Conservation (phyloP, 352 stramenopile genomes). For the Pythium phragmiticola region DNA sequence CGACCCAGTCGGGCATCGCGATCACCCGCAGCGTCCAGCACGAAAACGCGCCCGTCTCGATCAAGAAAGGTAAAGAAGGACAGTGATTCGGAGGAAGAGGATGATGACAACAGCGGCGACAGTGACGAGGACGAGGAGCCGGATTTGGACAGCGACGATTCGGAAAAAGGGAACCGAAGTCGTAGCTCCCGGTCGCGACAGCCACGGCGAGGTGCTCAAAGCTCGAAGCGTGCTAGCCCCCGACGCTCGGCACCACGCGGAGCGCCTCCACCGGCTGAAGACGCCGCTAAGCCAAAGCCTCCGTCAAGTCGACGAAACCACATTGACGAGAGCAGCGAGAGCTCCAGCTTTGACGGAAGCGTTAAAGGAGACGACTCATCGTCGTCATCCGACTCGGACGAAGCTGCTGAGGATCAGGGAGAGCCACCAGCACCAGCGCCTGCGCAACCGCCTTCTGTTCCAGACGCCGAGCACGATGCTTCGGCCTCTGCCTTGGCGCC, state of each 20-base stretch:
- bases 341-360: conserved; percentile 61
- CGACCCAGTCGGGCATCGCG: conserved; percentile 3
- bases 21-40: not conserved
- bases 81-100: conserved; percentile 26
- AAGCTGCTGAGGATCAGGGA: not conserved
- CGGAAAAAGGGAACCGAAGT: conserved; percentile 1
- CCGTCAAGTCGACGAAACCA: conserved; percentile 15
- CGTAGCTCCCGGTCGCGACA: not conserved
- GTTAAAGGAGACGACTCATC: conserved; percentile 30
- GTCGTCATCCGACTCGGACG: conserved; percentile 24
- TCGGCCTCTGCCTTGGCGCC: conserved; percentile 1
- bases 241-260: not conserved
- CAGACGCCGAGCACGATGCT: not conserved
- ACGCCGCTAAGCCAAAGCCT: not conserved
- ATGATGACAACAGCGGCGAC: conserved; percentile 16
- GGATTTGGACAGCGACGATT: conserved; percentile 20
- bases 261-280: not conserved
- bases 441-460: not conserved
- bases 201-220: conserved; percentile 6
- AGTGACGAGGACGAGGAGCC: conserved; percentile 24
- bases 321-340: conserved; percentile 50
- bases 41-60: not conserved
- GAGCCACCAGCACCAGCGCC: not conserved
- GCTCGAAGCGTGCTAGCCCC: not conserved
- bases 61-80: conserved; percentile 9